Evolutionary conservation across 495 filamentous ascomycete genomes (phyloP), one percentile per base, ranked within the genome.

Genomic region (Penicillium crystallinum): DNA sequence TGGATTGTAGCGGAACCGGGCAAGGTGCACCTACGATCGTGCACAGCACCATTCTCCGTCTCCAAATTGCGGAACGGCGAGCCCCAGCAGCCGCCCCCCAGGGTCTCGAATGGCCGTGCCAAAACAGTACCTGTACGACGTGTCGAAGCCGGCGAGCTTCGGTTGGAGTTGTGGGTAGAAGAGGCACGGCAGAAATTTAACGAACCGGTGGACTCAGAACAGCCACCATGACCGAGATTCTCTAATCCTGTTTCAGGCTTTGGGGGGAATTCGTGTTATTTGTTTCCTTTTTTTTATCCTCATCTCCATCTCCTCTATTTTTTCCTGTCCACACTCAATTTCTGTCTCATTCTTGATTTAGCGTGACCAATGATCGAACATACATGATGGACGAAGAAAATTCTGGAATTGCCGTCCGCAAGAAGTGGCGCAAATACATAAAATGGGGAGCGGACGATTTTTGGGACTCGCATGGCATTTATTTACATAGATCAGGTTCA

Each of bases 111-210:
- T 52, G 72, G 71, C 27, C 71, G 72, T 40, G 73, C 72, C 54
- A 71, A 77, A 64, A 81, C 77, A 29, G 74, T 77, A 55, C 77
- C 77, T 11, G 75, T 81, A 56, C 69, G 77, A 63, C 75, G 71
- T 49, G 69, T 81, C 33, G 77, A 81, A 57, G 73, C 75, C 18
- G 77, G 77, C 27, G 77, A 79, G 54, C 70, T 81, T 53, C 70
- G 71, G 34, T 64, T 81, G 59, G 78, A 80, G 59, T 59, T 80
- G 56, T 81, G 77, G 78, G 73, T 80, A 45, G 78, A 81, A 67
- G 77, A 81, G 62, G 75, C 75, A 56, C 74, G 68, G 52, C 77
- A 77, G 65, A 81, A 80, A 61, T 78, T 79, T 53, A 74, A 74
- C 54, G 70, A 75, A 67, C 70, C 69, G 58, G 65, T 74, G 64